Evolutionary conservation across 1,284 basidiomycete species (phyloP), one percentile per base, ranked within the genome.

Genomic region (Clitocybe nebularis): DNA sequence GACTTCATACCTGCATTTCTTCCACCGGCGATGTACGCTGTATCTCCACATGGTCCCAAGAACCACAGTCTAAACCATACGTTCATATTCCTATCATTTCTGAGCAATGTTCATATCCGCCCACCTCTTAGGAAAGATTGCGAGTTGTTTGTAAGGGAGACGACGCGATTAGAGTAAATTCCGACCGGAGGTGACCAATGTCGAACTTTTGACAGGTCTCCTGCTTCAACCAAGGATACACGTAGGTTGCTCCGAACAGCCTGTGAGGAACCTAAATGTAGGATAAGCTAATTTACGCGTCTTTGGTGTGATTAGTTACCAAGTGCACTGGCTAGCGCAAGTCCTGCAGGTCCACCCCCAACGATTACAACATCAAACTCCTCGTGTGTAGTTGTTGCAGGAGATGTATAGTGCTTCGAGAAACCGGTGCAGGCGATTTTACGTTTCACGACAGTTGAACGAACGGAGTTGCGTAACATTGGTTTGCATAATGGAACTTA

Each of bases 301-400:
- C n/a, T 25, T 35, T 29, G 47, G 42, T 24, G 44, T 43, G 8
- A 22, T 63, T 75, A 52, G 13, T 29, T 56, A 93, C 93, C 78
- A 14, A 99, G 72, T 17, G 92, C 90, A 58, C 81, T 84, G 0
- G 93, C 93, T 20, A 99, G 70, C 3, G 93, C 89, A 19, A 99
- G 74, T 10, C 95, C 95, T 1, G 83, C 92, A 14, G 93, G 93
- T 1, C 94, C 94, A 34, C 93, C 95, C 10, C 95, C 95, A 25
- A 97, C 91, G 52, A 98, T 89, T 23, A 96, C 89, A 41, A 96
- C 74, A 61, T 96, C 93, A 50, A 77, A 83, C 42, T 88, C 72
- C 48, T 75, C 68, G 13, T 62, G 49, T 20, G 41, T 37, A 9
- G 21, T 51, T 39, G 28, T 50, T 6, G 40, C 35, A 3, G 45